Conservation (phyloP, 2,329 filamentous ascomycete species). For the Dactylellina leptospora region DNA sequence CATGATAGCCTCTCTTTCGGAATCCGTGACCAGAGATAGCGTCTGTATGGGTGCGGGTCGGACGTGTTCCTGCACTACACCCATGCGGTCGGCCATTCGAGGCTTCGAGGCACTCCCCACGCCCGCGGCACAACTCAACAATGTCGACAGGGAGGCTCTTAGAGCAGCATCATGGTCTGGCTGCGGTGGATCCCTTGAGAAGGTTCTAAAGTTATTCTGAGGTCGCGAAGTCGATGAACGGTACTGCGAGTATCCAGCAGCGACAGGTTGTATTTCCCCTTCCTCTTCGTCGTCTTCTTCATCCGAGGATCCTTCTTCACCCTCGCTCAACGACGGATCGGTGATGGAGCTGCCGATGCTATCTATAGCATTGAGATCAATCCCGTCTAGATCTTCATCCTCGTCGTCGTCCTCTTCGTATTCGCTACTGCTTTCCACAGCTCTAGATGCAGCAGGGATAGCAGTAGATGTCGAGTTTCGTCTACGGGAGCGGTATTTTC, state of each 20-base stretch:
- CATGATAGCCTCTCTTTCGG: slow-evolving; percentile 48
- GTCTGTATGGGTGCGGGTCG: slow-evolving; percentile 46
- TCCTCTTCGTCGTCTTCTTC: slow-evolving; percentile 41
- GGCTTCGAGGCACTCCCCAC: slow-evolving; percentile 77
- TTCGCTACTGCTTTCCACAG: slow-evolving; percentile 48
- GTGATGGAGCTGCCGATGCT: slow-evolving; percentile 50
- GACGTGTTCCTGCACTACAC: slow-evolving; percentile 35
- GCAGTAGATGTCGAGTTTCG: slow-evolving; percentile 48
- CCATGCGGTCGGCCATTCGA: slow-evolving; percentile 36
- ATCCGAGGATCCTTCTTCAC: slow-evolving; percentile 36
- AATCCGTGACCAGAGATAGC: slow-evolving; percentile 41
- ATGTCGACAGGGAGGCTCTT: slow-evolving; percentile 89
- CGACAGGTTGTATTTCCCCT: slow-evolving; percentile 39
- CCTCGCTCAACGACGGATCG: slow-evolving; percentile 47
- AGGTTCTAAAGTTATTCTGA: slow-evolving; percentile 48
- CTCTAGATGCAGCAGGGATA: slow-evolving; percentile 32
- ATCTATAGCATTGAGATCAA: slow-evolving; percentile 42
- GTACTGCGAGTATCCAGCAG: slow-evolving; percentile 36
- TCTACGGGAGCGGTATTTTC: slow-evolving; percentile 35
- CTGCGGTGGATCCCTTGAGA: slow-evolving; percentile 63
- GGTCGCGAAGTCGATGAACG: slow-evolving; percentile 27
- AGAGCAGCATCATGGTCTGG: slow-evolving; percentile 93
- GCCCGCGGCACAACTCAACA: slow-evolving; percentile 92
- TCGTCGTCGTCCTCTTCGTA: slow-evolving; percentile 36
- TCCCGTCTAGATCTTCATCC: slow-evolving; percentile 49